Evolutionary conservation across 345 rosid genomes (phyloP).

Genomic region (Sonneratia caseolaris): DNA sequence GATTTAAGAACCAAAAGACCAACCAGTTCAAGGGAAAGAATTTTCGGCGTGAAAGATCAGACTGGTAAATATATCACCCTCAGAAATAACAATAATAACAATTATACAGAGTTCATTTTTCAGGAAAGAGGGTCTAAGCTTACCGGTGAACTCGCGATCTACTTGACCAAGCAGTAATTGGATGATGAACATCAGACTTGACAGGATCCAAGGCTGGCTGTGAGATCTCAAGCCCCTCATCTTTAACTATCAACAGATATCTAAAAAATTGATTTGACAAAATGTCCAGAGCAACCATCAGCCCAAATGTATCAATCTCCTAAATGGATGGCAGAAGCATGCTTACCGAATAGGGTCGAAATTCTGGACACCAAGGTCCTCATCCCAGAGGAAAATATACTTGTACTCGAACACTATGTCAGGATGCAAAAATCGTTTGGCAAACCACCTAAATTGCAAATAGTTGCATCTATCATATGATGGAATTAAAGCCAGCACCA

Average conservation of each 20-base stretch:
- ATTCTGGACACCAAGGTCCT: conserved; percentile 44
- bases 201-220: conserved; percentile 72
- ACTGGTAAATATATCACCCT: not conserved
- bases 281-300: not conserved
- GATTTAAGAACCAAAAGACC: not conserved
- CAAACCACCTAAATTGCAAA: conserved; percentile 61
- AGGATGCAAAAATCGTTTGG: conserved; percentile 67
- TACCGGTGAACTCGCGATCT: conserved; percentile 61
- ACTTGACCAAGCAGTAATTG: conserved; percentile 38
- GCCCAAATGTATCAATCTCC: not conserved
- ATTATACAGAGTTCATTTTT: too few relatives aligned
- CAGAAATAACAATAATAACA: too few relatives aligned
- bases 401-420: conserved; percentile 41
- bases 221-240: conserved; percentile 77
- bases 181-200: conserved; percentile 50
- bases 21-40: too few relatives aligned
- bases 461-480: not conserved
- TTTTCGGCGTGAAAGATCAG: not conserved
- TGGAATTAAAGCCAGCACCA: not conserved
- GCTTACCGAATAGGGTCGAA: conserved; percentile 39
- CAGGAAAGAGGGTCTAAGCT: too few relatives aligned
- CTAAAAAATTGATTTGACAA: conserved; percentile 22
- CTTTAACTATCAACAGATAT: conserved; percentile 51
- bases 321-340: not conserved
- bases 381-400: conserved; percentile 61